These are phyloP conservation scores for Penicillium tannophilum DNA, from an alignment of 495 filamentous ascomycete species.

Conservation along the genomic window DNA sequence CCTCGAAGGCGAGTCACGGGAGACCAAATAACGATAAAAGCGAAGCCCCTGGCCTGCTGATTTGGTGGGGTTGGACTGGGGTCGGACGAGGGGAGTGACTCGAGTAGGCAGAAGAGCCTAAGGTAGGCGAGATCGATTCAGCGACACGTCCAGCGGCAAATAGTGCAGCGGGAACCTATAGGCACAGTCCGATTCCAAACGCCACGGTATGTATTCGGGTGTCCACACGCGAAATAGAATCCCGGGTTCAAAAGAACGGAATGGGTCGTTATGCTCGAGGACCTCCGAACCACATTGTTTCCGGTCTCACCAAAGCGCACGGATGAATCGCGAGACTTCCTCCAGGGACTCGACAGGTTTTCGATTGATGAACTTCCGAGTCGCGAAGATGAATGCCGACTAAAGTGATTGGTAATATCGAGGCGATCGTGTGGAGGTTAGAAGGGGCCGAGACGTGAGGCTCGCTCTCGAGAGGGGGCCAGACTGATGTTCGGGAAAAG, in stretches of 20 bases:
- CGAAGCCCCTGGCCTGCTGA: neutral
- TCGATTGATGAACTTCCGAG: neutral
- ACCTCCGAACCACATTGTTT: slow-evolving; percentile 43
- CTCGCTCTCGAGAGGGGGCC: slow-evolving; percentile 6
- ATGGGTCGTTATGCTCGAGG: slow-evolving; percentile 33
- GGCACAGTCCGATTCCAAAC: slow-evolving; percentile 26
- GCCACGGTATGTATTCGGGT: slow-evolving; percentile 20
- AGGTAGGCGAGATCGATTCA: slow-evolving; percentile 20
- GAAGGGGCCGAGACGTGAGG: neutral
- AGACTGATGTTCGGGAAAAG: slow-evolving; percentile 1
- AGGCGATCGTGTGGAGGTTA: neutral
- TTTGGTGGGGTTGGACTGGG: neutral
- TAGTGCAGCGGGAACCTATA: slow-evolving; percentile 7
- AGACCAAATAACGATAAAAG: slow-evolving; percentile 8
- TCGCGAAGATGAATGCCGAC: neutral
- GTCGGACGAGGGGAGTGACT: slow-evolving; percentile 1
- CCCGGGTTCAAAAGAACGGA: slow-evolving; percentile 23
- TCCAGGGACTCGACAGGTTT: neutral
- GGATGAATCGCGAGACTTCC: neutral
- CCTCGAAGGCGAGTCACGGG: slow-evolving; percentile 9
- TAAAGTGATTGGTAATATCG: neutral
- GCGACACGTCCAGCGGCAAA: slow-evolving; percentile 13
- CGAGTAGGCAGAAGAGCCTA: slow-evolving; percentile 13
- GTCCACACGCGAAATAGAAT: slow-evolving; percentile 16
- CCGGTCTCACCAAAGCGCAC: slow-evolving; percentile 22